Evolutionary conservation across 495 filamentous ascomycete genomes (phyloP).

Genomic region (Penicillium coprophilum): DNA sequence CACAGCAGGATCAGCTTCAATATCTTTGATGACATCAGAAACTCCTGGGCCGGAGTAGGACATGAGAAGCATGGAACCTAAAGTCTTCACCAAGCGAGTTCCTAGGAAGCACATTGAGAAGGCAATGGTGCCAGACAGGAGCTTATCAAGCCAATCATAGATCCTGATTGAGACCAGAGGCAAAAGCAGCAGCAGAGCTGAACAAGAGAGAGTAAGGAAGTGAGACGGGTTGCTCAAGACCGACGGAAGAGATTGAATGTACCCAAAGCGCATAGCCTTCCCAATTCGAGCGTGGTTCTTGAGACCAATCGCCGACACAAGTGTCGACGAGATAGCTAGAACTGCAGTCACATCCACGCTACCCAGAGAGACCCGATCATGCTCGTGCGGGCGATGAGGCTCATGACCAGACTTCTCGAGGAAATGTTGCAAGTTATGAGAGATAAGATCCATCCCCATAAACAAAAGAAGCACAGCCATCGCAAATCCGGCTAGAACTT

Average conservation of each 20-base stretch:
- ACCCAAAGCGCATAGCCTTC: slow-evolving; percentile 74
- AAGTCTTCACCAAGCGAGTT: slow-evolving; percentile 72
- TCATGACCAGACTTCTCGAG: slow-evolving; percentile 65
- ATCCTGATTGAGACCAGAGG: slow-evolving; percentile 75
- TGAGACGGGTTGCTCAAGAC: slow-evolving; percentile 90
- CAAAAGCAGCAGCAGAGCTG: slow-evolving; percentile 74
- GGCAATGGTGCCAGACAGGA: slow-evolving; percentile 76
- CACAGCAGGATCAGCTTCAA: slow-evolving; percentile 75
- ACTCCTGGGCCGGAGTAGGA: slow-evolving; percentile 70
- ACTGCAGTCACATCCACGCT: slow-evolving; percentile 79
- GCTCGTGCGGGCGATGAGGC: slow-evolving; percentile 67
- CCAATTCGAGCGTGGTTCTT: slow-evolving; percentile 94
- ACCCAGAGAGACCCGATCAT: slow-evolving; percentile 69
- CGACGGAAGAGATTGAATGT: slow-evolving; percentile 76
- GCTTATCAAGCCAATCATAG: slow-evolving; percentile 77
- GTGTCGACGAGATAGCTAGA: slow-evolving; percentile 81
- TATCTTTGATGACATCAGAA: slow-evolving; percentile 74
- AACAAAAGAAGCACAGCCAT: slow-evolving; percentile 94
- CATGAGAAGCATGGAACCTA: slow-evolving; percentile 95
- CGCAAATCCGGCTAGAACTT: slow-evolving; percentile 94
- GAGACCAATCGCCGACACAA: slow-evolving; percentile 82
- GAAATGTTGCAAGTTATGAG: slow-evolving; percentile 86
- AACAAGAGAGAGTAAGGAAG: slow-evolving; percentile 85
- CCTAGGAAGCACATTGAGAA: slow-evolving; percentile 85
- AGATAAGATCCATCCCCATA: slow-evolving; percentile 93